Percentiles rank a stretch among this genome's conserved stretches.
Conservation (phyloP, 2,329 filamentous ascomycete species). For the Orbilia brochopaga region DNA sequence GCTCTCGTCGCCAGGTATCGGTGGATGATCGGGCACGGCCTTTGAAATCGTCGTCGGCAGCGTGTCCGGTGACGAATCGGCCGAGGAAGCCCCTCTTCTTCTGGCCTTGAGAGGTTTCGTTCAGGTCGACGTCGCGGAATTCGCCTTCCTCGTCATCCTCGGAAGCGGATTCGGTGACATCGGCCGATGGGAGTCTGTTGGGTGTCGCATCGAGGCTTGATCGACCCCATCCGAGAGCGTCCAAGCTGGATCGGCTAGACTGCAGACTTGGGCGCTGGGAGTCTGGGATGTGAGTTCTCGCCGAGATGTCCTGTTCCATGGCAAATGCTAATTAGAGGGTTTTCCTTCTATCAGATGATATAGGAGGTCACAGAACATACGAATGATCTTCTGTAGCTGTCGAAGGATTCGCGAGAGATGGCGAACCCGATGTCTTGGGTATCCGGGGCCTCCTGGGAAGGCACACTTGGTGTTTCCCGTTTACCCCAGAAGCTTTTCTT, state of each 20-base stretch:
- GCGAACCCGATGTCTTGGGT: conserved; percentile 75
- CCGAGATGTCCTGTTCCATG: conserved; percentile 79
- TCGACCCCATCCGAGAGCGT: conserved; percentile 58
- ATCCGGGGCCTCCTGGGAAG: conserved; percentile 63
- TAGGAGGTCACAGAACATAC: conserved; percentile 64
- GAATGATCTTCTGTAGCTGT: conserved; percentile 94
- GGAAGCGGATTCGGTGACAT: conserved; percentile 63
- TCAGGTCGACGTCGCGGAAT: conserved; percentile 89
- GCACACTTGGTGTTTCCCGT: conserved; percentile 61
- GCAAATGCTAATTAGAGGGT: neutral
- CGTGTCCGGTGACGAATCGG: conserved; percentile 66
- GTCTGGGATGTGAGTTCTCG: conserved; percentile 74
- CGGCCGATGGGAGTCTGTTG: conserved; percentile 67
- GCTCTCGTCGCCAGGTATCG: conserved; percentile 41
- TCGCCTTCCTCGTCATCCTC: conserved; percentile 69
- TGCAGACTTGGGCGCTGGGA: conserved; percentile 61
- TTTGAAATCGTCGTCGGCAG: conserved; percentile 22
- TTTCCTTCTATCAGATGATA: neutral
- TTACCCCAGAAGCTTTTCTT: conserved; percentile 78
- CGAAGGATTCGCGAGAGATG: conserved; percentile 95
- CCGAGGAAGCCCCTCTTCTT: conserved; percentile 83
- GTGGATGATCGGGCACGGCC: conserved; percentile 34
- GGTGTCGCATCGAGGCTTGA: conserved; percentile 80
- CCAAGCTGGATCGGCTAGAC: conserved; percentile 58
- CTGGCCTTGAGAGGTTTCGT: conserved; percentile 73